These are phyloP conservation scores for Boletus sensibilis DNA, from an alignment of 768 basidiomycete species.

Conservation along the genomic window DNA sequence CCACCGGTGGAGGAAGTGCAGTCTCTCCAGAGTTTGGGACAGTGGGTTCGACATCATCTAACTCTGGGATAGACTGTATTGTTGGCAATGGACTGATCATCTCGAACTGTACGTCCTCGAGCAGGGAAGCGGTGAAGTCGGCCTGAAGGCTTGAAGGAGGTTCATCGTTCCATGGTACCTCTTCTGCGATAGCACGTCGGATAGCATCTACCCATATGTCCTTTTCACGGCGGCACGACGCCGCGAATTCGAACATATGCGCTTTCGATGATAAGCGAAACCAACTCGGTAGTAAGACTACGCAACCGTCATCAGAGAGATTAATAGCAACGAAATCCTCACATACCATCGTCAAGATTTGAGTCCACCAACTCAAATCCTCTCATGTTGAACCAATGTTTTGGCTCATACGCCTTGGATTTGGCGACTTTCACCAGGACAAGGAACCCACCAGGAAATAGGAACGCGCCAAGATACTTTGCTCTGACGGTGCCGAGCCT, in stretches of 20 bases:
- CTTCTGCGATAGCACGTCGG: constrained; percentile 46
- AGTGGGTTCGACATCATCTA: constrained; percentile 24
- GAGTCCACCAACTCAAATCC: constrained; percentile 71
- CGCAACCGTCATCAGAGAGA: constrained; percentile 3
- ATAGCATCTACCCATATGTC: constrained; percentile 81
- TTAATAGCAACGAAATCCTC: background rate
- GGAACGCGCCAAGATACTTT: constrained; percentile 87
- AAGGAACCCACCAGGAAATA: constrained; percentile 84
- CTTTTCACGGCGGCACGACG: constrained; percentile 82
- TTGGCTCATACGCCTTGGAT: constrained; percentile 77
- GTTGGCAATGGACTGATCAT: constrained; percentile 46
- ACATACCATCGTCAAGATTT: constrained; percentile 73
- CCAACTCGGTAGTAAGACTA: constrained; percentile 78
- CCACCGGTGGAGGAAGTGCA: background rate
- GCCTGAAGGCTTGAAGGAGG: constrained; percentile 61
- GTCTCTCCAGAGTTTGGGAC: constrained; percentile 7
- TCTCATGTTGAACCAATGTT: constrained; percentile 82
- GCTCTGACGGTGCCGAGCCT: constrained; percentile 58
- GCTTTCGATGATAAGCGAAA: constrained; percentile 71
- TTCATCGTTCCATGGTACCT: constrained; percentile 52
- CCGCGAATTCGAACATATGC: constrained; percentile 82
- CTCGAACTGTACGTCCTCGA: constrained; percentile 42
- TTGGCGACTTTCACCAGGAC: constrained; percentile 85
- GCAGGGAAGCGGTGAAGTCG: constrained; percentile 37
- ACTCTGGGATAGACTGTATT: constrained; percentile 57